Conservation (phyloP, 306 rosid species). For the Bauhinia variegata region DNA sequence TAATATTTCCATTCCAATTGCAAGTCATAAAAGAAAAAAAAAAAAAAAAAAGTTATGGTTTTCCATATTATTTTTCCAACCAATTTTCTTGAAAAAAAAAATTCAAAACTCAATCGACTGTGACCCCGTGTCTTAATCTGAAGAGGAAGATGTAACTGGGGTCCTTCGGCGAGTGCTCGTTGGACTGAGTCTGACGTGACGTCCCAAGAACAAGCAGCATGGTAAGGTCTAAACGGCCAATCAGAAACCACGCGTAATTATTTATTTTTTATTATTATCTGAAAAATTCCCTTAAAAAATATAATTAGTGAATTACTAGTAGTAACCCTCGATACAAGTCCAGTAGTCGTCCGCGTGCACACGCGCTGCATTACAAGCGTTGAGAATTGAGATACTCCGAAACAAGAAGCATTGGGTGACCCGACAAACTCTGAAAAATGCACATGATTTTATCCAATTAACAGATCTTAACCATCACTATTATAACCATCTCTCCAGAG, state of each 20-base stretch:
- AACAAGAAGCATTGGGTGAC: constrained; percentile 1
- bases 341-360: neutral
- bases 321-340: no score
- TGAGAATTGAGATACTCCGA: neutral
- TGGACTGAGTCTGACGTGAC: no score
- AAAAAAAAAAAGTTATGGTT: no score
- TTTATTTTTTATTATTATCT: neutral
- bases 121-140: no score
- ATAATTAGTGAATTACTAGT: no score
- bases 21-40: no score
- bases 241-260: neutral
- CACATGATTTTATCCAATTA: constrained; percentile 31
- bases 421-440: constrained; percentile 36
- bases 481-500: no score
- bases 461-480: constrained; percentile 9
- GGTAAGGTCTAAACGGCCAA: constrained; percentile 19
- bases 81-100: no score
- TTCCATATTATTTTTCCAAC: no score
- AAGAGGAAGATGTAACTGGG: no score
- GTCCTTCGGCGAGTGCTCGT: constrained; percentile 16
- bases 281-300: neutral
- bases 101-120: no score
- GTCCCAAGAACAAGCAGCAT: constrained; percentile 11
- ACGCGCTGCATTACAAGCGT: neutral
- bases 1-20: no score